phyloP scores from a whole-genome alignment of 2,329 filamentous ascomycete genomes.

The Penicillium sp. region DNA sequence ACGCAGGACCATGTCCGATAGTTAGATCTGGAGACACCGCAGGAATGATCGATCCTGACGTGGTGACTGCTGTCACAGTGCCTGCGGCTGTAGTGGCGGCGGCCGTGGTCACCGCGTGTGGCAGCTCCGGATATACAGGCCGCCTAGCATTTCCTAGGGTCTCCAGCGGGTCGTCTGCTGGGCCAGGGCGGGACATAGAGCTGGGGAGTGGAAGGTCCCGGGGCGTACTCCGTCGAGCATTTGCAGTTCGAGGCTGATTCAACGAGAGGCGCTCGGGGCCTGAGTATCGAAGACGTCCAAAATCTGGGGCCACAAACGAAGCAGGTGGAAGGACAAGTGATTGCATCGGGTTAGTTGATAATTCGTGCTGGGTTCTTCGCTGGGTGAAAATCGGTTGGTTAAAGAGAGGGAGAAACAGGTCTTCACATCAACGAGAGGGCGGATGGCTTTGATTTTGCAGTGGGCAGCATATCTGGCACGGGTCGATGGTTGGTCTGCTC shows the following conservation, averaged over 20 bases:
- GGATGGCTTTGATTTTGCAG: slow-evolving; percentile 24
- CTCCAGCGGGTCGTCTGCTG: slow-evolving; percentile 43
- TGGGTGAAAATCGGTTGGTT: not conserved
- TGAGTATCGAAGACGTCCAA: slow-evolving; percentile 41
- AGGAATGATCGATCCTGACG: slow-evolving; percentile 20
- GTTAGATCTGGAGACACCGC: slow-evolving; percentile 23
- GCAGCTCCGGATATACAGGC: slow-evolving; percentile 36
- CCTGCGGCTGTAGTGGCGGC: slow-evolving; percentile 19
- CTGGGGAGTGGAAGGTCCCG: slow-evolving; percentile 45
- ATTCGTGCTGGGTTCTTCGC: slow-evolving; percentile 1
- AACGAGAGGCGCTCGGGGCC: slow-evolving; percentile 41
- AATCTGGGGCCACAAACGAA: slow-evolving; percentile 42
- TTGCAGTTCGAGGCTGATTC: slow-evolving; percentile 40
- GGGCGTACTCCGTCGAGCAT: slow-evolving; percentile 45
- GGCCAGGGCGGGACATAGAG: slow-evolving; percentile 51
- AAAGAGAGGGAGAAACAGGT: not conserved
- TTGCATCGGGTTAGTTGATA: slow-evolving; percentile 42
- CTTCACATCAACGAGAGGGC: slow-evolving; percentile 33
- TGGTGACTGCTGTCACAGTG: slow-evolving; percentile 15
- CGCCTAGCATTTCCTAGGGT: slow-evolving; percentile 41
- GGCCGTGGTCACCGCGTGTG: slow-evolving; percentile 28
- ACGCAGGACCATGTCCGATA: slow-evolving; percentile 21
- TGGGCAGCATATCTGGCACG: slow-evolving; percentile 37
- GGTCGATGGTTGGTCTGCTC: slow-evolving; percentile 25
- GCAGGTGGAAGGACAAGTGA: slow-evolving; percentile 46